A percentile compares a stretch with the other conserved stretches of the same genome.
These are phyloP conservation scores for Cladosporium sp. DNA, from an alignment of 2,329 filamentous ascomycete species.

Conservation along the genomic window DNA sequence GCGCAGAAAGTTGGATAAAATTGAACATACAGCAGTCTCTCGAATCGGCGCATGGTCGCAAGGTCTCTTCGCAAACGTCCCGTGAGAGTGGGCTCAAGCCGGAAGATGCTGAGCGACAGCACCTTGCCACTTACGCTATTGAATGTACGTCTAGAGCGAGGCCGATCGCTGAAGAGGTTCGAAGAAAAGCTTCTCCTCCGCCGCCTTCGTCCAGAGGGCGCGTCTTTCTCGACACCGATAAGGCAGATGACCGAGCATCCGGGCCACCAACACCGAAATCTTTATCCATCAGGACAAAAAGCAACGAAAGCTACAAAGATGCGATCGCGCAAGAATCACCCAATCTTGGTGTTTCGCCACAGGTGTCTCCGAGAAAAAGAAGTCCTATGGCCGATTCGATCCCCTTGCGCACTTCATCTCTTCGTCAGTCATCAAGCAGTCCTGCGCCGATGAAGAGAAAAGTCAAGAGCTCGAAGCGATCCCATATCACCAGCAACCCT, in stretches of 20 bases:
- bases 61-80: slow-evolving; percentile 6
- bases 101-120: slow-evolving; percentile 2
- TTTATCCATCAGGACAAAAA: slow-evolving; percentile 10
- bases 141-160: not conserved
- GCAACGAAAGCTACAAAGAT: slow-evolving; percentile 10
- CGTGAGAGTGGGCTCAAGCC: not conserved
- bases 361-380: slow-evolving; percentile 16
- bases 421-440: slow-evolving; percentile 28
- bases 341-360: slow-evolving; percentile 4
- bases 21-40: slow-evolving; percentile 21
- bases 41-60: slow-evolving; percentile 18
- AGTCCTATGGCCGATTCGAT: slow-evolving; percentile 31
- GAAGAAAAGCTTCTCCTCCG: not conserved
- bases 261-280: slow-evolving; percentile 8
- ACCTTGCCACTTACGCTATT: not conserved
- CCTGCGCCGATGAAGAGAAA: slow-evolving; percentile 21
- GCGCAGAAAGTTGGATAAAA: slow-evolving; percentile 31
- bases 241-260: not conserved
- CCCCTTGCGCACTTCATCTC: slow-evolving; percentile 31
- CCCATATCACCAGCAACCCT: slow-evolving; percentile 7
- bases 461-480: slow-evolving; percentile 16
- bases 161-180: not conserved
- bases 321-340: not conserved
- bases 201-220: not conserved
- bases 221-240: slow-evolving; percentile 8